phyloP scores from a whole-genome alignment of 148 eudicot genomes.

The Gaultheria prostrata region DNA sequence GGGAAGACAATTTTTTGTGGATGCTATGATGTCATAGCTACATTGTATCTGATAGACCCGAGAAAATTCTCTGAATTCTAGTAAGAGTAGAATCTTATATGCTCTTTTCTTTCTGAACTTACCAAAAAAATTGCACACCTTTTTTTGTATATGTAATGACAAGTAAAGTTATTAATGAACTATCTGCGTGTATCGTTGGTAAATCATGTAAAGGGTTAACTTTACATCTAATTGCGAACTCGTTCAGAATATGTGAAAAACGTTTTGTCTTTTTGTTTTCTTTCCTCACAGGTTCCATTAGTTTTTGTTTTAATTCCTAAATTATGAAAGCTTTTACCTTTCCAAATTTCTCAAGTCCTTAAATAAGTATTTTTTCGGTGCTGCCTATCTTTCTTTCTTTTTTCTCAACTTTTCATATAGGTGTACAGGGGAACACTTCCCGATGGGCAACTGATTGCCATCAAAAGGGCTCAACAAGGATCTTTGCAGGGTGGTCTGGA shows the following conservation, averaged over 20 bases:
- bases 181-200: neutral
- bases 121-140: too few relatives aligned
- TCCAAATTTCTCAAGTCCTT: neutral
- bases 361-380: neutral
- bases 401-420: conserved; percentile 8
- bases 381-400: conserved; percentile 15
- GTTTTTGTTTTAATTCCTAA: neutral
- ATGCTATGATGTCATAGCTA: neutral
- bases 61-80: too few relatives aligned
- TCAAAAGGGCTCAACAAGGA: conserved; percentile 54
- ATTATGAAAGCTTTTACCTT: neutral
- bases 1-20: neutral
- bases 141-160: too few relatives aligned
- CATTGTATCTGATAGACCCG: too few relatives aligned
- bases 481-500: conserved; percentile 64
- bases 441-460: conserved; percentile 43
- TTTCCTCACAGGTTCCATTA: neutral
- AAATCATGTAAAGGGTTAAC: neutral
- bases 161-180: neutral
- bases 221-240: neutral
- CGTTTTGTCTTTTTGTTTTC: neutral
- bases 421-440: conserved; percentile 53
- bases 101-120: too few relatives aligned
- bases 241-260: neutral
- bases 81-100: too few relatives aligned